A percentile compares a stretch with the other conserved stretches of the same genome.
phyloP scores from a whole-genome alignment of 139 green algal species.

The Diplosphaera chodatii region DNA sequence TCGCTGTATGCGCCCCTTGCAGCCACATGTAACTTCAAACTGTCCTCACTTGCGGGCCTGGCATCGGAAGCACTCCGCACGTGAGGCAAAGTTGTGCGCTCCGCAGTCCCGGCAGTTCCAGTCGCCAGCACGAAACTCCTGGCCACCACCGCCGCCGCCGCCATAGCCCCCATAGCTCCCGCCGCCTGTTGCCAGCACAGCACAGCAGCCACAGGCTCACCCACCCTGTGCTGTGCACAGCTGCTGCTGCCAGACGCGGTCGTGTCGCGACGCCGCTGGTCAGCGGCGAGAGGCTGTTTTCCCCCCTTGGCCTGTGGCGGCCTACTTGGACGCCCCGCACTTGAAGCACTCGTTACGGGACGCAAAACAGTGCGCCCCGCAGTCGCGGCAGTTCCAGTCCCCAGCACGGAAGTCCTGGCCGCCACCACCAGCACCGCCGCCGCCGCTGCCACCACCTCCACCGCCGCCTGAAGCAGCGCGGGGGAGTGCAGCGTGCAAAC shows the following conservation, averaged over 20 bases:
- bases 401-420: conserved; percentile 10
- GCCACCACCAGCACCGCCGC: background rate
- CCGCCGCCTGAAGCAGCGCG: background rate
- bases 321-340: conserved; percentile 27
- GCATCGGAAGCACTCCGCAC: conserved; percentile 28
- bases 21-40: no score
- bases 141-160: no score
- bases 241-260: no score
- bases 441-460: conserved; percentile 4
- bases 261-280: no score
- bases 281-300: no score
- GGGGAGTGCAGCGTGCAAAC: no score
- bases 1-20: no score
- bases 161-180: no score
- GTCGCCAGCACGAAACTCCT: conserved; percentile 26
- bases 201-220: no score
- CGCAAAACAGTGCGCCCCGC: conserved; percentile 41
- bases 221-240: no score
- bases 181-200: no score
- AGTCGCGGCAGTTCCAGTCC: conserved; percentile 34
- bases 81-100: conserved; percentile 29
- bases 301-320: no score
- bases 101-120: conserved; percentile 29
- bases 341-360: conserved; percentile 30
- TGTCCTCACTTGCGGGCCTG: background rate